phyloP scores from a whole-genome alignment of 345 rosid species.

The Xanthoceras sorbifolium region DNA sequence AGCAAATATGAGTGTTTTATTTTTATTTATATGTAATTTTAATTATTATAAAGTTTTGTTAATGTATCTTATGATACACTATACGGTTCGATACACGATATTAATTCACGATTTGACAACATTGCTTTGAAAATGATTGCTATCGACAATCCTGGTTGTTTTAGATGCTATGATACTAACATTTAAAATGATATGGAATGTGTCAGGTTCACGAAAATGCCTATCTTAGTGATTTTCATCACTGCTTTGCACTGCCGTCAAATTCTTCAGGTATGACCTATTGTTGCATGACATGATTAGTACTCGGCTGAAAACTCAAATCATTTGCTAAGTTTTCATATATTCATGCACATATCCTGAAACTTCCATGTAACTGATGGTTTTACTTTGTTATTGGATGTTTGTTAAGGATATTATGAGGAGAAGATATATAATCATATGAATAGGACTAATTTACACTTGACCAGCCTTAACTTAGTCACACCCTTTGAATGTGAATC shows the following conservation, averaged over 20 bases:
- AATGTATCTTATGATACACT: no score
- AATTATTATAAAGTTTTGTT: no score
- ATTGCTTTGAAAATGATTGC: background rate
- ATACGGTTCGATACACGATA: no score
- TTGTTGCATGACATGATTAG: background rate
- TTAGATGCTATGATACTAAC: slow-evolving; percentile 5
- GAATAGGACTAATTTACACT: background rate
- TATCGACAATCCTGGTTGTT: background rate
- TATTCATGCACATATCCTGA: background rate
- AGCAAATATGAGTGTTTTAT: no score
- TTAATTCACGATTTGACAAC: no score
- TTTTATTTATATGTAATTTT: no score
- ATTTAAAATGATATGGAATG: slow-evolving; percentile 20
- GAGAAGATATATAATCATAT: background rate
- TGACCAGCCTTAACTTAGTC: background rate
- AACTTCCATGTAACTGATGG: background rate
- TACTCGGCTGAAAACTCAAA: background rate
- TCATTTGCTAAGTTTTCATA: background rate
- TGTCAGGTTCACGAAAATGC: slow-evolving; percentile 96
- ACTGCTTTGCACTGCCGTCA: slow-evolving; percentile 82
- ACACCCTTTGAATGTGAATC: background rate
- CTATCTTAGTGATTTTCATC: slow-evolving; percentile 86
- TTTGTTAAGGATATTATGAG: background rate
- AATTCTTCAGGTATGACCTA: slow-evolving; percentile 62
- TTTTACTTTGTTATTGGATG: slow-evolving; percentile 7